Percentiles rank a stretch among this genome's conserved stretches.
These are phyloP conservation scores for Groenewaldozyma salmanticensis DNA, from an alignment of 805 yeast genomes.

Conservation along the genomic window DNA sequence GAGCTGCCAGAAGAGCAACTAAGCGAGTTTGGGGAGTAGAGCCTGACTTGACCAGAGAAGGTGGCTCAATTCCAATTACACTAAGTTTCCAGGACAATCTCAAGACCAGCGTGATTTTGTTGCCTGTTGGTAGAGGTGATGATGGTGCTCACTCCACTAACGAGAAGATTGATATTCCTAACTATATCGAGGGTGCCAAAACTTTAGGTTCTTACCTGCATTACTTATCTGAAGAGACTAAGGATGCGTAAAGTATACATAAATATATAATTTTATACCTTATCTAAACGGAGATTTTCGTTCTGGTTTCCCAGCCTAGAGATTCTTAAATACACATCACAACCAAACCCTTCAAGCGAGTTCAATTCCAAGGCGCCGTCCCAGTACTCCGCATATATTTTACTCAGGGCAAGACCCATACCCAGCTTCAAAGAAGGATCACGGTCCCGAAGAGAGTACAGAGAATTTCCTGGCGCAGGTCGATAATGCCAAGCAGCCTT, in stretches of 20 bases:
- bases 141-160: slow-evolving; percentile 99
- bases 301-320: slow-evolving; percentile 67
- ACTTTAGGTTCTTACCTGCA: slow-evolving; percentile 90
- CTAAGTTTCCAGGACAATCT: slow-evolving; percentile 83
- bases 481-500: neutral
- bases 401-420: slow-evolving; percentile 84
- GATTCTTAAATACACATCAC: slow-evolving; percentile 73
- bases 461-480: slow-evolving; percentile 19
- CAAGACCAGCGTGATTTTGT: slow-evolving; percentile 73
- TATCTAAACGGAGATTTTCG: slow-evolving; percentile 57
- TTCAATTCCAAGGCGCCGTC: slow-evolving; percentile 80
- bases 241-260: slow-evolving; percentile 15
- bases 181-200: slow-evolving; percentile 89
- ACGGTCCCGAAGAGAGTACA: slow-evolving; percentile 57
- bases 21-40: slow-evolving; percentile 89
- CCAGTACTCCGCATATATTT: slow-evolving; percentile 94
- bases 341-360: slow-evolving; percentile 83
- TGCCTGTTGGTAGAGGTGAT: slow-evolving; percentile 98
- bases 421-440: slow-evolving; percentile 72
- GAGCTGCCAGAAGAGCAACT: slow-evolving; percentile 92
- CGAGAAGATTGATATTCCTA: slow-evolving; percentile 81
- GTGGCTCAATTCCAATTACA: slow-evolving; percentile 98
- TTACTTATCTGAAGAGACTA: slow-evolving; percentile 48
- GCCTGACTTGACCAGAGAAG: slow-evolving; percentile 97
- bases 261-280: slow-evolving; percentile 36